A percentile compares a stretch with the other conserved stretches of the same genome.
These are phyloP conservation scores for Begonia loranthoides DNA, from an alignment of 306 rosid genomes.

Conservation along the genomic window DNA sequence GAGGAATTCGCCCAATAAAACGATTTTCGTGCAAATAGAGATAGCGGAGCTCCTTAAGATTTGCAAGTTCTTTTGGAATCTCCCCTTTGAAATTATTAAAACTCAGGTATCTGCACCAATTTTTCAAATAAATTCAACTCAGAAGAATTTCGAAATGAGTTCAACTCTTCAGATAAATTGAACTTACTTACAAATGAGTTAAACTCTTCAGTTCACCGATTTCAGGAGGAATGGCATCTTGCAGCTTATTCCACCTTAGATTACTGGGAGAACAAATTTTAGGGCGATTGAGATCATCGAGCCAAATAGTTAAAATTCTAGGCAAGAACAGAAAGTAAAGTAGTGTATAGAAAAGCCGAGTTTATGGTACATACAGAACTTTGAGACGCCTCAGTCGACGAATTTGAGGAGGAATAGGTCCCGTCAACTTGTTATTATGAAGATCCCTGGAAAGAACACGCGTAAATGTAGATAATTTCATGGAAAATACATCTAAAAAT, in stretches of 20 bases:
- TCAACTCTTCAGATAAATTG: conserved; percentile 52
- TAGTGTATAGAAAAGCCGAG: not conserved
- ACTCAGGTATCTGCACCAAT: conserved; percentile 60
- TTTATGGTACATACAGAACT: conserved; percentile 45
- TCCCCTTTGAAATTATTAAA: conserved; percentile 96
- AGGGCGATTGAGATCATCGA: too few relatives aligned
- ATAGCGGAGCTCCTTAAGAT: conserved; percentile 87
- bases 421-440: conserved; percentile 93
- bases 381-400: conserved; percentile 88
- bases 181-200: conserved; percentile 76
- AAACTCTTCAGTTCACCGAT: conserved; percentile 91
- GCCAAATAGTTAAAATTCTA: too few relatives aligned
- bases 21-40: conserved; percentile 94
- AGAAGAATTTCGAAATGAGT: conserved; percentile 35
- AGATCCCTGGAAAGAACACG: conserved; percentile 59
- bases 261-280: conserved; percentile 28
- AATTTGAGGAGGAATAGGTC: conserved; percentile 97
- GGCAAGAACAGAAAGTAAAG: not conserved
- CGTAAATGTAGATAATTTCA: conserved; percentile 1
- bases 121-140: not conserved
- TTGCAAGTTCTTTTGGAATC: conserved; percentile 88
- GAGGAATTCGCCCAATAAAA: conserved; percentile 67
- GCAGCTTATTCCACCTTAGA: conserved; percentile 99
- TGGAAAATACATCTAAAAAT: not conserved
- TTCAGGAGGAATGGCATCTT: conserved; percentile 93